phyloP scores from a whole-genome alignment of 768 basidiomycete species.

The Podaxis pistillaris region DNA sequence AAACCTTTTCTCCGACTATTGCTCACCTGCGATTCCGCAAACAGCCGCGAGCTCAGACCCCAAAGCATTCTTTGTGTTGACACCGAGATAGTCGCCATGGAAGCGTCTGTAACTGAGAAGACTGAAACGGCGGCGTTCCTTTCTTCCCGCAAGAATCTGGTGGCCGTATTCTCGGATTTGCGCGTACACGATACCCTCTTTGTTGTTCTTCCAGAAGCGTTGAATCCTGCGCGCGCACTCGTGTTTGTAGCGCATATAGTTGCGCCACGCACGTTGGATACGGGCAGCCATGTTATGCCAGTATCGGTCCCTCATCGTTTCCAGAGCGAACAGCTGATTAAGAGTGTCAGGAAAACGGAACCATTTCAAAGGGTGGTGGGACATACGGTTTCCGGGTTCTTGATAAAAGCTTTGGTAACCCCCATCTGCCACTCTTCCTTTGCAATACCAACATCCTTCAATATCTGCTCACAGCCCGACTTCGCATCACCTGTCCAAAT shows the following conservation, averaged over 20 bases:
- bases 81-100: slow-evolving; percentile 92
- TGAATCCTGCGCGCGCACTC: slow-evolving; percentile 96
- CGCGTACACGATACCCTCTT: slow-evolving; percentile 86
- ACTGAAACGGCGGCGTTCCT: slow-evolving; percentile 93
- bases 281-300: slow-evolving; percentile 99
- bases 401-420: slow-evolving; percentile 97
- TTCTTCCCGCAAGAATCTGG: slow-evolving; percentile 84
- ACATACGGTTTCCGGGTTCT: slow-evolving; percentile 94
- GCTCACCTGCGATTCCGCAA: slow-evolving; percentile 73
- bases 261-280: slow-evolving; percentile 95
- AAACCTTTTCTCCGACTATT: not conserved
- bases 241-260: slow-evolving; percentile 93
- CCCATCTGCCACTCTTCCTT: slow-evolving; percentile 99
- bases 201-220: slow-evolving; percentile 98
- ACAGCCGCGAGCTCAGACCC: slow-evolving; percentile 73
- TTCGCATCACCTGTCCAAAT: slow-evolving; percentile 91
- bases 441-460: slow-evolving; percentile 93
- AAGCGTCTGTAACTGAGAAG: slow-evolving; percentile 92
- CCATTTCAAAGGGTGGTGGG: not conserved
- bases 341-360: slow-evolving; percentile 11
- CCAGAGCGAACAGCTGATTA: slow-evolving; percentile 87
- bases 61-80: slow-evolving; percentile 77
- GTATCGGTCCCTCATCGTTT: slow-evolving; percentile 98
- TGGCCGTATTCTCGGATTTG: slow-evolving; percentile 95
- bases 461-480: slow-evolving; percentile 89